phyloP scores from a whole-genome alignment of 805 yeast species.

The Wickerhamomyces strasburgensis region DNA sequence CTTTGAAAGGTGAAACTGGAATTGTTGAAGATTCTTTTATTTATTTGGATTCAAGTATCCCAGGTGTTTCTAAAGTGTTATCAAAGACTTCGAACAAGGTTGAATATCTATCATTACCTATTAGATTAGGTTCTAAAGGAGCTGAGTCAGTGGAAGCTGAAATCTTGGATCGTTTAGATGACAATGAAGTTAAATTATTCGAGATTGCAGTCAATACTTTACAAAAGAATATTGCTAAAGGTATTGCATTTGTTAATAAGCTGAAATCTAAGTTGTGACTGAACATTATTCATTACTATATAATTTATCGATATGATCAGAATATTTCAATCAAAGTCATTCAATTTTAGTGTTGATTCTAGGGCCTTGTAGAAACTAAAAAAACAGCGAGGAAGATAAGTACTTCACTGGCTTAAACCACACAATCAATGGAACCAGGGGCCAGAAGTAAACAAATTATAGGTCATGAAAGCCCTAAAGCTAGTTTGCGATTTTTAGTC shows the following conservation, averaged over 20 bases:
- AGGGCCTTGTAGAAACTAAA: too few relatives aligned
- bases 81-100: constrained; percentile 21
- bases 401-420: too few relatives aligned
- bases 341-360: too few relatives aligned
- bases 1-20: constrained; percentile 29
- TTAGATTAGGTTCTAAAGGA: constrained; percentile 49
- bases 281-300: too few relatives aligned
- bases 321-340: too few relatives aligned
- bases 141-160: constrained; percentile 50
- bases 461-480: too few relatives aligned
- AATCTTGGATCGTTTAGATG: constrained; percentile 43
- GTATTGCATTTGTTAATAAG: constrained; percentile 40
- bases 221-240: constrained; percentile 53
- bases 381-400: too few relatives aligned
- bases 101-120: constrained; percentile 60
- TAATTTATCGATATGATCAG: too few relatives aligned
- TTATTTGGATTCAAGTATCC: constrained; percentile 37
- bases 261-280: constrained; percentile 22
- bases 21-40: constrained; percentile 46
- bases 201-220: constrained; percentile 51
- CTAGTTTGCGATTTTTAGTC: too few relatives aligned
- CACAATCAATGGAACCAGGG: too few relatives aligned
- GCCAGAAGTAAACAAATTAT: too few relatives aligned
- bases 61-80: constrained; percentile 21
- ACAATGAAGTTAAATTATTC: constrained; percentile 52